Evolutionary conservation across 108 stramenopile genomes (phyloP).

Genomic region (Fragilariopsis cylindrus): DNA sequence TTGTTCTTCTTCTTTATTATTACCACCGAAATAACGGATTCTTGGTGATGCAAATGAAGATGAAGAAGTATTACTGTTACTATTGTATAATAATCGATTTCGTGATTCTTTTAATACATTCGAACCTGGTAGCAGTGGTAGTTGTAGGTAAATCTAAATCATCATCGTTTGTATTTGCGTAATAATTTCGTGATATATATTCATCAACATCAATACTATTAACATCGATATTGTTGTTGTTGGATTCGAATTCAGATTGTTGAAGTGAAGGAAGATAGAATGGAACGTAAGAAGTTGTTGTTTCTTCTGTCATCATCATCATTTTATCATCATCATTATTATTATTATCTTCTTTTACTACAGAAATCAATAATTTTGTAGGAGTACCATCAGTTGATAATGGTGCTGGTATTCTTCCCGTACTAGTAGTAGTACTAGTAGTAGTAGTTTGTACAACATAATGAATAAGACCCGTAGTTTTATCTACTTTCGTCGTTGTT

Average conservation of each 20-base stretch:
- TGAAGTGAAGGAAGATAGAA: not conserved
- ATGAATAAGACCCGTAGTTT: not conserved
- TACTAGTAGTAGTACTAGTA: not conserved
- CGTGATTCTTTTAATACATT: not conserved
- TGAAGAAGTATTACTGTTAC: not conserved
- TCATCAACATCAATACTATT: not conserved
- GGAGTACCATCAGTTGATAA: not conserved
- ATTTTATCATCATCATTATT: no score
- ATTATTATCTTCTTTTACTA: no score
- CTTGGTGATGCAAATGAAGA: slow-evolving; percentile 2
- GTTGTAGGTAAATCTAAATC: not conserved
- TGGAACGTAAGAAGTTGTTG: not conserved
- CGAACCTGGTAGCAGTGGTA: not conserved
- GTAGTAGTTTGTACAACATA: not conserved
- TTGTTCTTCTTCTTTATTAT: not conserved
- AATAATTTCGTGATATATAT: slow-evolving; percentile 4
- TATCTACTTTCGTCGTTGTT: not conserved
- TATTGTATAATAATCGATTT: not conserved
- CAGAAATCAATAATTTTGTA: slow-evolving; percentile 2
- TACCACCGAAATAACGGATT: not conserved
- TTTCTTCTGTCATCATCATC: not conserved
- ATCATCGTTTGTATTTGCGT: not conserved
- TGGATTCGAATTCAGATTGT: not conserved
- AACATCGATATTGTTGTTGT: not conserved
- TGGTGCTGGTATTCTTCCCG: not conserved